Percentiles rank a stretch among this genome's conserved stretches.
These are phyloP conservation scores for Sclerotinia subarctica DNA, from an alignment of 2,329 filamentous ascomycete species.

Conservation along the genomic window DNA sequence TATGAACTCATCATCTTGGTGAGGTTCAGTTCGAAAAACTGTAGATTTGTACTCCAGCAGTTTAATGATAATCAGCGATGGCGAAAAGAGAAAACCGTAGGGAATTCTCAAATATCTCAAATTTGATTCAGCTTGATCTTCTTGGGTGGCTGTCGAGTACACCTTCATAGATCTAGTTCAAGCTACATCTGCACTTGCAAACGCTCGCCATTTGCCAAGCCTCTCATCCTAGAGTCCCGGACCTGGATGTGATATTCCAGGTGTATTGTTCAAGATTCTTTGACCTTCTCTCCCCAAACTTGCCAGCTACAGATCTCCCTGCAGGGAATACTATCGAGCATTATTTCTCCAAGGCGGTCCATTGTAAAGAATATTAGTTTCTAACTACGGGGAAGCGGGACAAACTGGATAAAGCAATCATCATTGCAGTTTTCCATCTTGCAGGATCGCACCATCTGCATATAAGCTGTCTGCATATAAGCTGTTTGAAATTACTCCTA, in stretches of 20 bases:
- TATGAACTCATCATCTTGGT: background rate
- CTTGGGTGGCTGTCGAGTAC: background rate
- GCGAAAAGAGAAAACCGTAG: accelerated
- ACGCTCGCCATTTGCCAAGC: too few species aligned
- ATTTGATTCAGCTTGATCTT: background rate
- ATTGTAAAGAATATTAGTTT: background rate
- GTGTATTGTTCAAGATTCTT: background rate
- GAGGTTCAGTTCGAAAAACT: background rate
- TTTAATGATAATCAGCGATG: background rate
- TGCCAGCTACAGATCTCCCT: background rate
- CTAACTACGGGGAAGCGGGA: background rate
- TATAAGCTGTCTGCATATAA: background rate
- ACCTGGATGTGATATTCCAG: background rate
- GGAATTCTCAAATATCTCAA: background rate
- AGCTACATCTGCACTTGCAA: background rate
- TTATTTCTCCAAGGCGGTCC: background rate
- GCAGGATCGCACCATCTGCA: background rate
- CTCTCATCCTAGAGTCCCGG: background rate
- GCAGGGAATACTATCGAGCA: background rate
- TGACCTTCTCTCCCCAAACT: background rate
- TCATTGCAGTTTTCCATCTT: background rate
- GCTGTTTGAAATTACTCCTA: background rate
- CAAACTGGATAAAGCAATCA: background rate
- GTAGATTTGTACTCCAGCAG: too few species aligned
- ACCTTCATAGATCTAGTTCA: background rate